A percentile compares a stretch with the other conserved stretches of the same genome.
These are phyloP conservation scores for Cytidiella melzeri DNA, from an alignment of 768 basidiomycete genomes.

Conservation along the genomic window DNA sequence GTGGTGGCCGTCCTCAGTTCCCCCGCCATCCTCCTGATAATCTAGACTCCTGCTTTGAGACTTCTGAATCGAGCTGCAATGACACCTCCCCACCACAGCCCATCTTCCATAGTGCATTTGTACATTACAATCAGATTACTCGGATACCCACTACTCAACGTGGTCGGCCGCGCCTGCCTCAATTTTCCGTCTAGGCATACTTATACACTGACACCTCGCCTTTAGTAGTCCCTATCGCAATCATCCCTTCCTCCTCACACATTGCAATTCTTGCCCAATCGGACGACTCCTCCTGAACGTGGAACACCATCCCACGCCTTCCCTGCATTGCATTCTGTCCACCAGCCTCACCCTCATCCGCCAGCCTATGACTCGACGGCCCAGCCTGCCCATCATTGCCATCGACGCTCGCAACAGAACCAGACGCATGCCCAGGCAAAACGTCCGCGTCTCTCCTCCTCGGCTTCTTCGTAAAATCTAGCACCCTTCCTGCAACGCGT, in stretches of 20 bases:
- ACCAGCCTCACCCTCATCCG: background rate
- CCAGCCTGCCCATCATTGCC: background rate
- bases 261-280: slow-evolving; percentile 41
- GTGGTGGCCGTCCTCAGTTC: slow-evolving; percentile 18
- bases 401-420: background rate
- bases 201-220: slow-evolving; percentile 47
- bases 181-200: slow-evolving; percentile 26
- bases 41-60: too few species aligned
- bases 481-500: slow-evolving; percentile 44
- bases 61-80: too few species aligned
- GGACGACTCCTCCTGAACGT: slow-evolving; percentile 38
- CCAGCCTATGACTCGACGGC: background rate
- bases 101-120: too few species aligned
- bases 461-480: slow-evolving; percentile 10
- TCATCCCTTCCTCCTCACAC: slow-evolving; percentile 31
- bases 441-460: background rate
- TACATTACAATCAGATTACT: background rate
- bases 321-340: background rate
- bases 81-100: too few species aligned
- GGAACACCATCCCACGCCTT: slow-evolving; percentile 35
- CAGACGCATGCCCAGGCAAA: slow-evolving; percentile 5
- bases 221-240: slow-evolving; percentile 30
- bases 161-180: background rate
- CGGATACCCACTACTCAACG: background rate
- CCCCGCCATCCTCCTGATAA: background rate